Percentiles rank a stretch among this genome's conserved stretches.
phyloP scores from a whole-genome alignment of 257 asterid genomes.

The Nicotiana noctiflora region DNA sequence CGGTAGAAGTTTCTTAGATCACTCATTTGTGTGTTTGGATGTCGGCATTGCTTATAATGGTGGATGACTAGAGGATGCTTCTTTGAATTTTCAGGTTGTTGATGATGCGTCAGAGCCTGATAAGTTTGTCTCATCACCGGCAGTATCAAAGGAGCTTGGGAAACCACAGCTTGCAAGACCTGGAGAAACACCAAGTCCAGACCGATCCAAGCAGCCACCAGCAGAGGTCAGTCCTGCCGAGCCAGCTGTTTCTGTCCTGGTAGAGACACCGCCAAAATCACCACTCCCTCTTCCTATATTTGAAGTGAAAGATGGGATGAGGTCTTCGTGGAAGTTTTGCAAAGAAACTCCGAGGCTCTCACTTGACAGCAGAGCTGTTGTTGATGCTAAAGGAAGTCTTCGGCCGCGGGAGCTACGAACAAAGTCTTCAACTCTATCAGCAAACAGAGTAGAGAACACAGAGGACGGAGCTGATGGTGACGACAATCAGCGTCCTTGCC shows the following conservation, averaged over 20 bases:
- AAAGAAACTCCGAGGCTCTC: slow-evolving; percentile 90
- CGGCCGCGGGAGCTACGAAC: slow-evolving; percentile 73
- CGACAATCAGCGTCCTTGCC: slow-evolving; percentile 45
- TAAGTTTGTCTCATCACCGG: slow-evolving; percentile 35
- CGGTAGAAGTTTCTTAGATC: slow-evolving; percentile 17
- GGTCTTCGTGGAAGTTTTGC: slow-evolving; percentile 67
- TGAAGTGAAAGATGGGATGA: slow-evolving; percentile 52
- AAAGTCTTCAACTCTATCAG: slow-evolving; percentile 26
- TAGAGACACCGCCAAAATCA: slow-evolving; percentile 39
- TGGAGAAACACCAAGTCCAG: slow-evolving; percentile 22
- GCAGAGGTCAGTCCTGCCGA: slow-evolving; percentile 22
- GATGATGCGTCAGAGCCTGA: slow-evolving; percentile 52
- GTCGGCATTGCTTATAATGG: background rate
- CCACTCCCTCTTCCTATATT: slow-evolving; percentile 44
- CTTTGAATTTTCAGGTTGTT: slow-evolving; percentile 25
- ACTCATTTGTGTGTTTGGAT: background rate
- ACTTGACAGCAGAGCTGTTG: slow-evolving; percentile 83
- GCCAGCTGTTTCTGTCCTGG: slow-evolving; percentile 8
- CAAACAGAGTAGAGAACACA: slow-evolving; percentile 24
- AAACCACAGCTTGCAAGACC: slow-evolving; percentile 20
- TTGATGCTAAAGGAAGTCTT: slow-evolving; percentile 83
- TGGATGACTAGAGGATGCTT: background rate
- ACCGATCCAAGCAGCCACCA: slow-evolving; percentile 7
- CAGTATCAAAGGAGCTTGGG: slow-evolving; percentile 26
- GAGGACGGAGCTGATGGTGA: slow-evolving; percentile 36